A percentile compares a stretch with the other conserved stretches of the same genome.
These are phyloP conservation scores for Calonectria honghensis DNA, from an alignment of 2,329 filamentous ascomycete genomes.

Conservation along the genomic window DNA sequence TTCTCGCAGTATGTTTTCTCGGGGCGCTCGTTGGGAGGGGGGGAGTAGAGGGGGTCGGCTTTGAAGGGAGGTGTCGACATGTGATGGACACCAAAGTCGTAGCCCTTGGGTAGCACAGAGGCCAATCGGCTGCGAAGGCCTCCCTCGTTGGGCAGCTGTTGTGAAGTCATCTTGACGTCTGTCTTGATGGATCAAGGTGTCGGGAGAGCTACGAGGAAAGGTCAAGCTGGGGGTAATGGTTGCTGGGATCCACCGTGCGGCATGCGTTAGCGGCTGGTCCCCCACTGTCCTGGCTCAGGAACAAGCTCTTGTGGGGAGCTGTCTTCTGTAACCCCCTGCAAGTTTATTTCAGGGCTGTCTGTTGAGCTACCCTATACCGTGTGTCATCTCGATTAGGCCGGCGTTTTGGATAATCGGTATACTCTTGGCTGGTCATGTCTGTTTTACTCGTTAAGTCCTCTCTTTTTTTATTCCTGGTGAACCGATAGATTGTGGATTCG, in stretches of 20 bases:
- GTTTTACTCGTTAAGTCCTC: not conserved
- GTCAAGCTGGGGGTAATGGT: conserved; percentile 20
- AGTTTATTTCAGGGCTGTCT: not conserved
- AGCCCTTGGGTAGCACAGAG: conserved; percentile 71
- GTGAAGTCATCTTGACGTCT: conserved; percentile 32
- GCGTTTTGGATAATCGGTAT: not conserved
- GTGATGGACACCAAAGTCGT: conserved; percentile 84
- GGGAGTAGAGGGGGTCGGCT: conserved; percentile 85
- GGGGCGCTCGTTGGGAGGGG: conserved; percentile 81
- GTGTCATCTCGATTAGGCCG: not conserved
- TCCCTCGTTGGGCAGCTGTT: conserved; percentile 34
- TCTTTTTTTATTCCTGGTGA: not conserved
- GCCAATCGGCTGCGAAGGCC: conserved; percentile 61
- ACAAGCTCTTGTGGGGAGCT: conserved; percentile 36
- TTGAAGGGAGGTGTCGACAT: conserved; percentile 88
- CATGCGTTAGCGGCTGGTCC: conserved; percentile 38
- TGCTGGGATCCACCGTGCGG: conserved; percentile 36
- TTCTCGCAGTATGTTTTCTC: conserved; percentile 91
- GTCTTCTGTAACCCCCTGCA: conserved; percentile 20
- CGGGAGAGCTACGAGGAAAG: conserved; percentile 3
- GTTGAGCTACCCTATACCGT: conserved; percentile 10
- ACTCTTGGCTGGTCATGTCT: not conserved
- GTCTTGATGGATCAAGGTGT: not conserved
- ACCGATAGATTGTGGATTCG: not conserved
- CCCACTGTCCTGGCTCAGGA: conserved; percentile 33